Conservation (phyloP, 495 filamentous ascomycete species). For the Penicillium flavigenum region DNA sequence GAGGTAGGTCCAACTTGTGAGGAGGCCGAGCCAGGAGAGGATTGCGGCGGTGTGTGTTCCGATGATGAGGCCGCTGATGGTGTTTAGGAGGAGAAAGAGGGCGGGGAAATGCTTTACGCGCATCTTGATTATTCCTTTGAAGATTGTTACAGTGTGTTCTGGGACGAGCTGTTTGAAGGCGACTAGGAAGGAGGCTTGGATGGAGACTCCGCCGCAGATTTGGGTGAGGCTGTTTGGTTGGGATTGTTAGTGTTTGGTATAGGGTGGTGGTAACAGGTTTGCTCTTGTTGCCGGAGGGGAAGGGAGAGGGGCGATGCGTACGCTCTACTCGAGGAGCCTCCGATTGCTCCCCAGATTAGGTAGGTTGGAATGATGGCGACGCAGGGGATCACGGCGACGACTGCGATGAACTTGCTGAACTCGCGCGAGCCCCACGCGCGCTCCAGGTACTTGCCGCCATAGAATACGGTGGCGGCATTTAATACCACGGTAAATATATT, state of each 20-base stretch:
- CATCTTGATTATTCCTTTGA: slow-evolving; percentile 81
- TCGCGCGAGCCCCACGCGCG: slow-evolving; percentile 93
- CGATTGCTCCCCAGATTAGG: slow-evolving; percentile 68
- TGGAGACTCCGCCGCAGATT: slow-evolving; percentile 81
- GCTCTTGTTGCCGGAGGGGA: background rate
- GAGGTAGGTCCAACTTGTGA: slow-evolving; percentile 92
- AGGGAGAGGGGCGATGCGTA: slow-evolving; percentile 45
- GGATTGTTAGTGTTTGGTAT: slow-evolving; percentile 32
- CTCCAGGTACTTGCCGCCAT: slow-evolving; percentile 93
- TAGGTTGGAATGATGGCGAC: slow-evolving; percentile 68
- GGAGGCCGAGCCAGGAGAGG: slow-evolving; percentile 76
- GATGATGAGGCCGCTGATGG: slow-evolving; percentile 73
- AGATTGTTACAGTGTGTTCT: slow-evolving; percentile 94
- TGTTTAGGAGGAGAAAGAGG: slow-evolving; percentile 77
- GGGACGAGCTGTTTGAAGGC: slow-evolving; percentile 98
- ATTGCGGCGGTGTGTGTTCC: slow-evolving; percentile 83
- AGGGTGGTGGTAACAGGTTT: background rate
- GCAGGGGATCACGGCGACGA: slow-evolving; percentile 79
- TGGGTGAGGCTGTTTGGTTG: slow-evolving; percentile 59
- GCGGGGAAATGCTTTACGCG: slow-evolving; percentile 94
- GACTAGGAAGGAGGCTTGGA: slow-evolving; percentile 93
- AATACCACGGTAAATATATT: slow-evolving; percentile 86
- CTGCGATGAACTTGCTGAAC: slow-evolving; percentile 84
- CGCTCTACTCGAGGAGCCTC: slow-evolving; percentile 65
- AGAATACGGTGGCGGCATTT: slow-evolving; percentile 79